These are phyloP conservation scores for Metschnikowia borealis DNA, from an alignment of 805 yeast genomes.

Conservation along the genomic window DNA sequence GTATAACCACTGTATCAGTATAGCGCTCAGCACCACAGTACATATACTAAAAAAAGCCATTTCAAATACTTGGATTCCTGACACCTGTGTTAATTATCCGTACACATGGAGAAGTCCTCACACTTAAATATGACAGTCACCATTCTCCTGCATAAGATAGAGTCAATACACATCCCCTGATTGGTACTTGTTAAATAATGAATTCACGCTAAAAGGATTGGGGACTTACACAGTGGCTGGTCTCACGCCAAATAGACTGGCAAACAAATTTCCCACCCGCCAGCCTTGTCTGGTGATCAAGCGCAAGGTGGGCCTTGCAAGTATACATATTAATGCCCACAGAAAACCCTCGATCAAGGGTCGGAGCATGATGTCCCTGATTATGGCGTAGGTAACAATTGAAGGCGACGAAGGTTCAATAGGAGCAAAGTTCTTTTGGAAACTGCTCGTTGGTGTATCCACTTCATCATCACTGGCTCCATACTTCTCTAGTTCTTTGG, in stretches of 20 bases:
- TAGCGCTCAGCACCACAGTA: too few species aligned
- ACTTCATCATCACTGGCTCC: not conserved
- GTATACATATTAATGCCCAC: slow-evolving; percentile 24
- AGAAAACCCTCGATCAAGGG: slow-evolving; percentile 52
- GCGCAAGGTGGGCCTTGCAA: slow-evolving; percentile 13
- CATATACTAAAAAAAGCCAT: too few species aligned
- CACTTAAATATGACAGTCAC: too few species aligned
- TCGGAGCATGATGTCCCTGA: slow-evolving; percentile 50
- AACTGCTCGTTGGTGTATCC: too few species aligned
- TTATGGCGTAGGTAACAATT: slow-evolving; percentile 44
- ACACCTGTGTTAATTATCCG: too few species aligned
- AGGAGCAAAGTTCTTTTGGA: slow-evolving; percentile 20
- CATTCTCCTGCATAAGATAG: too few species aligned
- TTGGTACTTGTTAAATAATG: not conserved
- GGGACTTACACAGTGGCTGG: not conserved
- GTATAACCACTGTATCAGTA: too few species aligned
- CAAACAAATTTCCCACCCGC: slow-evolving; percentile 10
- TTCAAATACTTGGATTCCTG: too few species aligned
- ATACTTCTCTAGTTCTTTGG: slow-evolving; percentile 18
- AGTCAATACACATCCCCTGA: not conserved
- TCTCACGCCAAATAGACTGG: slow-evolving; percentile 8
- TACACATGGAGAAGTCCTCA: too few species aligned
- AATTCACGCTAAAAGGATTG: not conserved
- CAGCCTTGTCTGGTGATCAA: slow-evolving; percentile 12
- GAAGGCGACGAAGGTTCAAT: slow-evolving; percentile 40